Percentiles rank a stretch among this genome's conserved stretches.
Evolutionary conservation across 768 basidiomycete genomes (phyloP).

Genomic region (Rhizopogon vesiculosus): DNA sequence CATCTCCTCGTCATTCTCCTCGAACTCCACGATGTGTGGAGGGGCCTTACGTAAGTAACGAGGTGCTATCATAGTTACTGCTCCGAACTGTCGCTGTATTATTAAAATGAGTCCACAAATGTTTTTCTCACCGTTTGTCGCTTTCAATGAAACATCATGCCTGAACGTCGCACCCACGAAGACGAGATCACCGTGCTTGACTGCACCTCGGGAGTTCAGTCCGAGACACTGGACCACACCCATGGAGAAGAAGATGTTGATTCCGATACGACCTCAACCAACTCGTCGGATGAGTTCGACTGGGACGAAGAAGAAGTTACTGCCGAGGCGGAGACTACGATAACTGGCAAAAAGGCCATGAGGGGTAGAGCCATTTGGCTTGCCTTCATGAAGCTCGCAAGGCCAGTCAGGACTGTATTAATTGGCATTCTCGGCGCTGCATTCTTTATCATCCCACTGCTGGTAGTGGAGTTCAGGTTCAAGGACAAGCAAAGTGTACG

Average conservation of each 20-base stretch:
- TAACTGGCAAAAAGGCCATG: slow-evolving; percentile 41
- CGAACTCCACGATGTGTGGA: no score
- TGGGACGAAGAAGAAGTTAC: slow-evolving; percentile 59
- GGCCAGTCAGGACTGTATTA: slow-evolving; percentile 53
- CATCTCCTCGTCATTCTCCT: no score
- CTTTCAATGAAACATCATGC: slow-evolving; percentile 11
- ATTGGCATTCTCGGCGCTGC: slow-evolving; percentile 55
- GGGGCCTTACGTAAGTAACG: not conserved
- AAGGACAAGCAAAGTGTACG: slow-evolving; percentile 36
- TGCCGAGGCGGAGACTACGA: slow-evolving; percentile 23
- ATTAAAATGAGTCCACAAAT: not conserved
- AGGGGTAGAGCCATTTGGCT: slow-evolving; percentile 61
- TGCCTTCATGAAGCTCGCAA: slow-evolving; percentile 62
- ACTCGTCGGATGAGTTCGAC: slow-evolving; percentile 67
- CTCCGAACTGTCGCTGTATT: not conserved
- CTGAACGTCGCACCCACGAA: slow-evolving; percentile 8
- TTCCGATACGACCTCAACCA: slow-evolving; percentile 42
- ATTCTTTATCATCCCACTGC: slow-evolving; percentile 63
- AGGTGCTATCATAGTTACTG: not conserved
- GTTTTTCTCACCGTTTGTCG: not conserved
- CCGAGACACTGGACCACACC: slow-evolving; percentile 4
- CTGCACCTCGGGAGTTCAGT: not conserved
- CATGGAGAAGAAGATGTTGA: slow-evolving; percentile 10
- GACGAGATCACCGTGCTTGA: slow-evolving; percentile 4
- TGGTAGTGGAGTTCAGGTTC: slow-evolving; percentile 66